Conservation (phyloP, 1,139 yeast genomes). For the Lodderomyces margitis region DNA sequence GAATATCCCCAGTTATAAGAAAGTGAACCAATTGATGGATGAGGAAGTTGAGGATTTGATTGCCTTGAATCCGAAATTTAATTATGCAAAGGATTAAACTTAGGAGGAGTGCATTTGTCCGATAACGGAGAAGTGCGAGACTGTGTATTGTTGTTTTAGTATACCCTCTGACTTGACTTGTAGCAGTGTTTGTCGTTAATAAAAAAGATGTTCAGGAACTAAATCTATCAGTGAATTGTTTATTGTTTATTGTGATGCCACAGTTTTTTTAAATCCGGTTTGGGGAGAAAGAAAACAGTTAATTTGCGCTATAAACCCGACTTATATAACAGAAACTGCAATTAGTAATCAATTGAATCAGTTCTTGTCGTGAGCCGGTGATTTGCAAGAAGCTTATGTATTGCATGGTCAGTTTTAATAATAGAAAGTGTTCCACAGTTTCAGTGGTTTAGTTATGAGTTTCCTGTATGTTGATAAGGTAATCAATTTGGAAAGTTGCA, state of each 20-base stretch:
- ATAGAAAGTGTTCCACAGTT: background rate
- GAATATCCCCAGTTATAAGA: constrained; percentile 28
- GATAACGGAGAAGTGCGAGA: background rate
- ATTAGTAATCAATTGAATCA: background rate
- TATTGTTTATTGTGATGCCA: constrained; percentile 3
- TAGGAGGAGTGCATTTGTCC: background rate
- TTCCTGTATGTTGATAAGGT: background rate
- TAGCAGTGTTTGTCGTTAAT: too few species aligned
- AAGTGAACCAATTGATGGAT: constrained; percentile 31
- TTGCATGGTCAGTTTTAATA: background rate
- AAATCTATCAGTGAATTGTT: constrained; percentile 2
- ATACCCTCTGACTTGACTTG: background rate
- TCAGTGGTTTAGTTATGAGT: background rate
- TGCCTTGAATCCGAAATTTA: constrained; percentile 14
- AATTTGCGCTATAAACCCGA: background rate
- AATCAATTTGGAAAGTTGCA: background rate
- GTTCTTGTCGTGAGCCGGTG: background rate
- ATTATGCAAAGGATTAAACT: constrained; percentile 11
- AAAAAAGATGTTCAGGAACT: too few species aligned
- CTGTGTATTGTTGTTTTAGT: constrained; percentile 1
- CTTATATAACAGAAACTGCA: background rate
- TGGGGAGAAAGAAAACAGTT: too few species aligned
- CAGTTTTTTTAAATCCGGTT: background rate
- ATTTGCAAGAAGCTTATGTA: too few species aligned
- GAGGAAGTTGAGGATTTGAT: constrained; percentile 23